Evolutionary conservation across 139 green algal genomes (phyloP).

Genomic region (Desmodesmus armatus): DNA sequence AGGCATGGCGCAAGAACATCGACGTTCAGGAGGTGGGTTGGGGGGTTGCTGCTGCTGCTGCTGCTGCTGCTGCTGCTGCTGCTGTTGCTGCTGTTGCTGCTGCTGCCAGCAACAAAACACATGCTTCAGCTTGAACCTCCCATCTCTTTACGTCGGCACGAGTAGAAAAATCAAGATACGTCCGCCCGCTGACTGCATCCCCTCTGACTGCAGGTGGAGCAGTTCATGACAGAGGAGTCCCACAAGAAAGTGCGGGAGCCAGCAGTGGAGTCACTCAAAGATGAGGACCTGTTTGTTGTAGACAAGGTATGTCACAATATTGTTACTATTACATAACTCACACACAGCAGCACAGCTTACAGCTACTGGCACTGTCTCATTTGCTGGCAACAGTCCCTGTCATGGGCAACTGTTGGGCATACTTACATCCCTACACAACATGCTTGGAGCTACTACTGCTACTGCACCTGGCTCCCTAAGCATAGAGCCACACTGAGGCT

Average conservation of each 20-base stretch:
- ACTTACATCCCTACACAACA: too few relatives aligned
- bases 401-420: too few relatives aligned
- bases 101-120: too few relatives aligned
- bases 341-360: too few relatives aligned
- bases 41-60: background rate
- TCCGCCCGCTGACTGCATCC: too few relatives aligned
- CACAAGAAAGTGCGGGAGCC: slow-evolving; percentile 66
- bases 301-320: slow-evolving; percentile 88
- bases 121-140: background rate
- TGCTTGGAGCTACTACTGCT: too few relatives aligned
- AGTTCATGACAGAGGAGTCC: slow-evolving; percentile 61
- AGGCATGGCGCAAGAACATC: slow-evolving; percentile 74
- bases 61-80: background rate
- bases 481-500: too few relatives aligned
- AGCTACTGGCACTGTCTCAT: too few relatives aligned
- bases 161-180: background rate
- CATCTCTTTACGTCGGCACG: background rate
- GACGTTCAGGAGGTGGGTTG: slow-evolving; percentile 54
- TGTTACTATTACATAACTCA: too few relatives aligned
- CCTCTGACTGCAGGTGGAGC: slow-evolving; percentile 73
- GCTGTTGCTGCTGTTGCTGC: too few relatives aligned
- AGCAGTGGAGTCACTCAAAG: slow-evolving; percentile 63
- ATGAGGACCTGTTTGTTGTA: slow-evolving; percentile 80
- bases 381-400: too few relatives aligned
- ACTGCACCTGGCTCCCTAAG: too few relatives aligned